Evolutionary conservation across 176 grass and related monocot species (phyloP), one percentile per base, ranked within the genome.

Genomic region (Carex kokanica): DNA sequence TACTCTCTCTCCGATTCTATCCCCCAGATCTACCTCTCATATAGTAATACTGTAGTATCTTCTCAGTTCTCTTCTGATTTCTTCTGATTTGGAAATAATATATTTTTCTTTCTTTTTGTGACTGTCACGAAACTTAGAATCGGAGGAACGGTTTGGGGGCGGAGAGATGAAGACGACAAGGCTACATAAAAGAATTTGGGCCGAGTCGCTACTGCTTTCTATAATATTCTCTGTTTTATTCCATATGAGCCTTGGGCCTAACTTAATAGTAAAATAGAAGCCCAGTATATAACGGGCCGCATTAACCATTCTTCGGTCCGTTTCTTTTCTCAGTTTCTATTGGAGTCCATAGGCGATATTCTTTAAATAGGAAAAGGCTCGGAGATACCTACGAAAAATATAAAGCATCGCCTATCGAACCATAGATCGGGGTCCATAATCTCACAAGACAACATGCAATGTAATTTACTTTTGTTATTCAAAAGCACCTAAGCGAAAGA

Each of bases 381-480:
- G 12, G 64, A 68, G 32, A 3, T 5, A 38, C 8, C 31, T 15
- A 68, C 64, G 14, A 67, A 17, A 17, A 57, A 5, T 5, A 18
- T 18, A n/a, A 7, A 59, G 56, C 32, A 38, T 38, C 1, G 65
- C 40, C 69, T 73, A 23, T 73, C 32, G 64, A 74, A 11, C 38
- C 36, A 51, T n/a, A 74, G n/a, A 15, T 52, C 7, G 71, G 20
- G 43, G 45, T 74, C 71, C 71, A 53, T 27, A 27, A 52, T 68
- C 29, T 53, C 71, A 3, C 13, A 52, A 45, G 45, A 27, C 71
- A 74, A 53, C 71, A 53, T 74, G 45, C 71, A 74, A 53, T 27
- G 45, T 74, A 27, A 74, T 51, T 29, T 74, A 6, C 27, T 27
- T 74, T 74, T 74, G 45, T 74, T 74, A 51, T 74, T 74, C 10